These are phyloP conservation scores for Gossypium australe DNA, from an alignment of 345 rosid species.

Conservation along the genomic window DNA sequence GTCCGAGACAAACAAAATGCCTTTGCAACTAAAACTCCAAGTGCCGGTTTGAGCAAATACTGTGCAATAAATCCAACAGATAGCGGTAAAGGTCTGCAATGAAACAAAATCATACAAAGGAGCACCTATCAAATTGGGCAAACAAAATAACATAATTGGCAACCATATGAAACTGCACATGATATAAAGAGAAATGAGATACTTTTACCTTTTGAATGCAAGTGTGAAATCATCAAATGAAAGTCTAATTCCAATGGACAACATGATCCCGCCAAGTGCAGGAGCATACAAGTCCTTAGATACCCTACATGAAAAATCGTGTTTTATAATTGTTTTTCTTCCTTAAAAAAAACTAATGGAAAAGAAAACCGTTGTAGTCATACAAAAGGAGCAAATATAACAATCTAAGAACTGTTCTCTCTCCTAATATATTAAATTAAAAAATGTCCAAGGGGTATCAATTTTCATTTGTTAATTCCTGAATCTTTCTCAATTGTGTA, in stretches of 20 bases:
- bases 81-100: conserved; percentile 76
- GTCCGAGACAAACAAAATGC: conserved; percentile 62
- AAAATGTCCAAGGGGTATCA: neutral
- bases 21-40: conserved; percentile 74
- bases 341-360: neutral
- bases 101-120: conserved; percentile 14
- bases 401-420: neutral
- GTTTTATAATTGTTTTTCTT: neutral
- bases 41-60: conserved; percentile 73
- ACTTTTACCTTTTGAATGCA: conserved; percentile 64
- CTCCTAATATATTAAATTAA: conserved; percentile 15
- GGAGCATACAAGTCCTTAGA: conserved; percentile 94
- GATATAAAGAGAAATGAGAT: neutral
- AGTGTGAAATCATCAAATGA: conserved; percentile 84
- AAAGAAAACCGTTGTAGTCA: neutral
- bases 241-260: conserved; percentile 88
- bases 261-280: conserved; percentile 93
- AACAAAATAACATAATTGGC: neutral
- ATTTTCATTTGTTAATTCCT: neutral
- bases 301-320: conserved; percentile 47
- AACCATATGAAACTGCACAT: neutral
- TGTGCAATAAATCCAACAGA: conserved; percentile 76
- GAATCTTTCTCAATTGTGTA: neutral
- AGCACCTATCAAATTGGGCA: conserved; percentile 11
- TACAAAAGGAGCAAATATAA: neutral